Percentiles rank a stretch among this genome's conserved stretches.
Conservation (phyloP, 2,329 filamentous ascomycete genomes). For the Aspergillus pseudoterreus region DNA sequence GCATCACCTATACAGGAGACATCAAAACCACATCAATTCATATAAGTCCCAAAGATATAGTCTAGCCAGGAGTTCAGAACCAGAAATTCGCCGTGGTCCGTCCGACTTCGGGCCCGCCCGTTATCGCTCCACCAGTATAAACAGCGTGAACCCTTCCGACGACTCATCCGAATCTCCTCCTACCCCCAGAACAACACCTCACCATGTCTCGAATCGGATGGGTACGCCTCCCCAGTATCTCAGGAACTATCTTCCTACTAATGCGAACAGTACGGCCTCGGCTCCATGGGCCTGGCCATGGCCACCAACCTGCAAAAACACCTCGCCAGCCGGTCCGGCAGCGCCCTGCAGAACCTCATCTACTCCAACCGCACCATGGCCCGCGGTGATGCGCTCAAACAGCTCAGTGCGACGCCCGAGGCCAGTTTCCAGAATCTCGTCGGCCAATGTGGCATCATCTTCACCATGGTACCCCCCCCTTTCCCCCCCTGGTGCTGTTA, state of each 20-base stretch:
- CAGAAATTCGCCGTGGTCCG: constrained; percentile 6
- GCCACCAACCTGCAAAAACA: constrained; percentile 42
- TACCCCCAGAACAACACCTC: background rate
- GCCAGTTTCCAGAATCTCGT: constrained; percentile 33
- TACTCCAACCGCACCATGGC: constrained; percentile 42
- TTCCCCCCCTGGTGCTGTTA: background rate
- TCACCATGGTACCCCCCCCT: constrained; percentile 31
- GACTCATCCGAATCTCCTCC: background rate
- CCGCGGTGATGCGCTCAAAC: constrained; percentile 34
- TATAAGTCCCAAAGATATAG: background rate
- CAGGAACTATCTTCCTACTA: too few species aligned
- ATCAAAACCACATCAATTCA: too few species aligned
- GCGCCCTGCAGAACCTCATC: constrained; percentile 29
- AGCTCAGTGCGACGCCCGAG: constrained; percentile 32
- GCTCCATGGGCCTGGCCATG: constrained; percentile 46
- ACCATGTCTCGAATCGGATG: constrained; percentile 35
- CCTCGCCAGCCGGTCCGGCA: constrained; percentile 27
- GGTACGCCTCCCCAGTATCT: constrained; percentile 17
- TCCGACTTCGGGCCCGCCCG: constrained; percentile 19
- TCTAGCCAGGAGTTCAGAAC: background rate
- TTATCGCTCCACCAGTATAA: constrained; percentile 3
- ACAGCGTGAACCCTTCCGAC: background rate
- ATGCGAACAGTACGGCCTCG: constrained; percentile 36
- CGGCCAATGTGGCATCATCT: constrained; percentile 37
- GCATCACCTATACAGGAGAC: too few species aligned